Evolutionary conservation across 2,329 filamentous ascomycete genomes (phyloP).

Genomic region (Paraphaeosphaeria minitans): DNA sequence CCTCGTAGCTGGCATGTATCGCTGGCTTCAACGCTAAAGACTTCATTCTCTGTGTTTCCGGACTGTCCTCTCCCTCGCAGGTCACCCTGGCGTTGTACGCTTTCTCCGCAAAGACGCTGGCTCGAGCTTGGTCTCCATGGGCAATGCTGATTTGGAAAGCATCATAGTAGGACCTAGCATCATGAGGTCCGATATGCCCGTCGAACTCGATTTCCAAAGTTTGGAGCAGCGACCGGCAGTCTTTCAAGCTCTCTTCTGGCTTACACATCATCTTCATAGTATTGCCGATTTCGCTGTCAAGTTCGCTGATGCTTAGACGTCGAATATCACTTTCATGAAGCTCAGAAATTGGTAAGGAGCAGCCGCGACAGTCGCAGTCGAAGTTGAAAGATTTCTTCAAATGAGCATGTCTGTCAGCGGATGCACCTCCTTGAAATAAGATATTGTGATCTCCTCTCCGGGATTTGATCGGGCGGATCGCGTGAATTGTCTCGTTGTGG

Average conservation of each 20-base stretch:
- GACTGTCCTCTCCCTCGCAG: conserved; percentile 48
- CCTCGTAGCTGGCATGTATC: neutral
- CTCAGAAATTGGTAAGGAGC: conserved; percentile 18
- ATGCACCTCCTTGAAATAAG: conserved; percentile 25
- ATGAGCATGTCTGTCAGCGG: neutral
- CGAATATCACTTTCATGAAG: conserved; percentile 12
- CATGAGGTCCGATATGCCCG: neutral
- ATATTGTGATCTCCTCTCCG: conserved; percentile 40
- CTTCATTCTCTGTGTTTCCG: conserved; percentile 11
- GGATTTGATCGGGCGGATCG: conserved; percentile 28
- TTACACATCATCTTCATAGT: conserved; percentile 26
- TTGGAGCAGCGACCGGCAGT: conserved; percentile 12
- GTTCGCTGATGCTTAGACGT: conserved; percentile 32
- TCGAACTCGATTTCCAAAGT: conserved; percentile 11
- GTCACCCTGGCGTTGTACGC: conserved; percentile 44
- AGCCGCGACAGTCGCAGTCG: conserved; percentile 27
- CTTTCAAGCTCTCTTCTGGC: conserved; percentile 6
- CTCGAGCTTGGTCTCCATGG: conserved; percentile 53
- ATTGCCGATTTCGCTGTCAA: conserved; percentile 45
- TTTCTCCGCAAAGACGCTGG: conserved; percentile 50
- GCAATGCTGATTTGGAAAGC: conserved; percentile 51
- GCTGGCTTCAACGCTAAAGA: neutral
- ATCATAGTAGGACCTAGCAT: conserved; percentile 42
- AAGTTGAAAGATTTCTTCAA: conserved; percentile 44
- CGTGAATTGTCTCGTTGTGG: conserved; percentile 32